phyloP scores from a whole-genome alignment of 148 eudicot species.

The Fagopyrum tataricum region DNA sequence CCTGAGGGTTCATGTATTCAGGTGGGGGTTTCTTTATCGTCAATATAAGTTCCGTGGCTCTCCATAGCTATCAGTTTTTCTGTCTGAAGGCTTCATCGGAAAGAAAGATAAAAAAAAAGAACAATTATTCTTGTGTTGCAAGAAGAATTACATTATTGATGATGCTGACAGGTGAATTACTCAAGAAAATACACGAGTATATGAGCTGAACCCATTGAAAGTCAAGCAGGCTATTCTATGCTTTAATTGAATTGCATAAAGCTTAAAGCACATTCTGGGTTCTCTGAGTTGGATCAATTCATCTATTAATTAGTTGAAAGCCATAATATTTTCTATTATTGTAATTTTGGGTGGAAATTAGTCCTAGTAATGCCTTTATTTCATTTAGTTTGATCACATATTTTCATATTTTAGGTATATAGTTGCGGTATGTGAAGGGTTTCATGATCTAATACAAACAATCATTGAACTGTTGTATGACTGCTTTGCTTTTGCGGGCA shows the following conservation, averaged over 20 bases:
- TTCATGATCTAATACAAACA: background rate
- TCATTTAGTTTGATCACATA: background rate
- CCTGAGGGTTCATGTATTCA: conserved; percentile 21
- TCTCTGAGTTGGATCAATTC: background rate
- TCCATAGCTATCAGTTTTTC: background rate
- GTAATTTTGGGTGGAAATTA: background rate
- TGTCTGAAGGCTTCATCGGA: conserved; percentile 3
- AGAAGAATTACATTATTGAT: background rate
- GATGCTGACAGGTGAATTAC: background rate
- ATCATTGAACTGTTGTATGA: background rate
- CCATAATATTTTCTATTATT: background rate
- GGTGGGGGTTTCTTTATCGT: background rate
- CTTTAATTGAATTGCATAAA: background rate
- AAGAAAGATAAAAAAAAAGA: background rate
- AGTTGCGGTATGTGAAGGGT: conserved; percentile 2
- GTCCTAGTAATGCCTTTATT: conserved; percentile 6
- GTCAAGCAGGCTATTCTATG: background rate
- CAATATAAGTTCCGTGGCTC: background rate
- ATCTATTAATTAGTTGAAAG: background rate
- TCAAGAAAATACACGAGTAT: background rate
- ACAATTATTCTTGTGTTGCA: background rate
- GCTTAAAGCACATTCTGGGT: background rate
- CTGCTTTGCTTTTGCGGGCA: conserved; percentile 6
- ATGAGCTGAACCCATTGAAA: background rate
- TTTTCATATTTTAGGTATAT: conserved; percentile 3